These are phyloP conservation scores for Massariosphaeria phaeospora DNA, from an alignment of 495 filamentous ascomycete species.

Conservation along the genomic window DNA sequence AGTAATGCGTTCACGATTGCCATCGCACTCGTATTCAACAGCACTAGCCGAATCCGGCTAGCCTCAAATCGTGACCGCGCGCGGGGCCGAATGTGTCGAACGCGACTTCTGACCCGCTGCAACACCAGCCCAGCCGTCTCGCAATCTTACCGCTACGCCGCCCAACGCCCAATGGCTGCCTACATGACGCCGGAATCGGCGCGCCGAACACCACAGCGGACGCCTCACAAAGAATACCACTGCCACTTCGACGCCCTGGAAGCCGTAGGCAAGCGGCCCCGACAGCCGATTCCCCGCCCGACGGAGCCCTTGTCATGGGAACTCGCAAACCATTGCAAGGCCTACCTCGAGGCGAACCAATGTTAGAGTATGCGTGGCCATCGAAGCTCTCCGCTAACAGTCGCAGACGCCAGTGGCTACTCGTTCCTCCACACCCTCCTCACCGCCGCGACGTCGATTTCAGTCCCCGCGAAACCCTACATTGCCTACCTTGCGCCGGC, in stretches of 20 bases:
- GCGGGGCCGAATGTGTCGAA: too few relatives aligned
- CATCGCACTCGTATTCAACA: too few relatives aligned
- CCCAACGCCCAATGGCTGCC: too few relatives aligned
- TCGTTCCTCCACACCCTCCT: slow-evolving; percentile 62
- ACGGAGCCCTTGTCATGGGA: slow-evolving; percentile 22
- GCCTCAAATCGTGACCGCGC: too few relatives aligned
- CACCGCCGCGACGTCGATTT: slow-evolving; percentile 48
- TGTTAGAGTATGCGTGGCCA: slow-evolving; percentile 14
- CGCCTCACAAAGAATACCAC: too few relatives aligned
- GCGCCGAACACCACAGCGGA: too few relatives aligned
- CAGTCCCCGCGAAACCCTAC: slow-evolving; percentile 15
- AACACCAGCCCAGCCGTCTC: too few relatives aligned
- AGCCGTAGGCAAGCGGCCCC: slow-evolving; percentile 4
- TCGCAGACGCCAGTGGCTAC: slow-evolving; percentile 63
- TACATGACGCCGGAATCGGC: too few relatives aligned
- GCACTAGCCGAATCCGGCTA: too few relatives aligned
- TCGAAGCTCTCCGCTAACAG: neutral
- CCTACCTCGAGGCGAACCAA: slow-evolving; percentile 26
- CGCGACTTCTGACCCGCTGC: too few relatives aligned
- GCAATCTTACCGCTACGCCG: too few relatives aligned
- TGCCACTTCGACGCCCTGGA: slow-evolving; percentile 6
- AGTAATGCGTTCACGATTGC: too few relatives aligned
- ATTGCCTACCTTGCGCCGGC: slow-evolving; percentile 49
- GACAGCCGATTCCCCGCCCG: slow-evolving; percentile 9
- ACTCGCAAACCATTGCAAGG: slow-evolving; percentile 25